Conservation (phyloP, 495 filamentous ascomycete genomes). For the Penicillium roqueforti region DNA sequence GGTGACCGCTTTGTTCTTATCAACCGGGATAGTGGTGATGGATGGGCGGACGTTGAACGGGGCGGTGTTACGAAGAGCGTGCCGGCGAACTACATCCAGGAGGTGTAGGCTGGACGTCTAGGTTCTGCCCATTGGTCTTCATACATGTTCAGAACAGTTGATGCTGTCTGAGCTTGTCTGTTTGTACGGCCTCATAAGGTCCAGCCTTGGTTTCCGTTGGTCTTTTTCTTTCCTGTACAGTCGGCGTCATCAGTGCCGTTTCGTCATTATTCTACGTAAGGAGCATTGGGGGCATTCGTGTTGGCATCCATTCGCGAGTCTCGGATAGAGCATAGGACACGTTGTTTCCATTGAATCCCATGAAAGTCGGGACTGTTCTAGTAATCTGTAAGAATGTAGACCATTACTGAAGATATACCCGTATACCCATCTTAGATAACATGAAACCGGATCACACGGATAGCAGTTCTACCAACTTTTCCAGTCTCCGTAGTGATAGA, state of each 20-base stretch:
- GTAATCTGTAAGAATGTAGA: neutral
- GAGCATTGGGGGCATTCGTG: constrained; percentile 15
- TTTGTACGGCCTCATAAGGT: neutral
- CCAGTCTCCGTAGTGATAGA: neutral
- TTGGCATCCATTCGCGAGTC: constrained; percentile 7
- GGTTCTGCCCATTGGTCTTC: constrained; percentile 7
- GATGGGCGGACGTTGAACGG: constrained; percentile 94
- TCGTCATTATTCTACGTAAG: constrained; percentile 22
- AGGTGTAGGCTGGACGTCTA: constrained; percentile 42
- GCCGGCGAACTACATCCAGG: constrained; percentile 87
- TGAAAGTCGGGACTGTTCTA: neutral
- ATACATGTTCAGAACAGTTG: constrained; percentile 1
- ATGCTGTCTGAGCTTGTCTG: too few relatives aligned
- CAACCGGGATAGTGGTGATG: constrained; percentile 79
- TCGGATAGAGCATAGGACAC: constrained; percentile 7
- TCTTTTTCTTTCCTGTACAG: constrained; percentile 2
- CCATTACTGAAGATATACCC: neutral
- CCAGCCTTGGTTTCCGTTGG: constrained; percentile 8
- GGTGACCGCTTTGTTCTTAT: constrained; percentile 90
- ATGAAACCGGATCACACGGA: too few relatives aligned
- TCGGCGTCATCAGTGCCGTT: constrained; percentile 12
- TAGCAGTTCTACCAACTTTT: neutral
- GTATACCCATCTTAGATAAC: too few relatives aligned
- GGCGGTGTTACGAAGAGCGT: constrained; percentile 88
- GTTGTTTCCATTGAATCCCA: neutral